phyloP scores from a whole-genome alignment of 495 filamentous ascomycete genomes.

The Tuber borchii region DNA sequence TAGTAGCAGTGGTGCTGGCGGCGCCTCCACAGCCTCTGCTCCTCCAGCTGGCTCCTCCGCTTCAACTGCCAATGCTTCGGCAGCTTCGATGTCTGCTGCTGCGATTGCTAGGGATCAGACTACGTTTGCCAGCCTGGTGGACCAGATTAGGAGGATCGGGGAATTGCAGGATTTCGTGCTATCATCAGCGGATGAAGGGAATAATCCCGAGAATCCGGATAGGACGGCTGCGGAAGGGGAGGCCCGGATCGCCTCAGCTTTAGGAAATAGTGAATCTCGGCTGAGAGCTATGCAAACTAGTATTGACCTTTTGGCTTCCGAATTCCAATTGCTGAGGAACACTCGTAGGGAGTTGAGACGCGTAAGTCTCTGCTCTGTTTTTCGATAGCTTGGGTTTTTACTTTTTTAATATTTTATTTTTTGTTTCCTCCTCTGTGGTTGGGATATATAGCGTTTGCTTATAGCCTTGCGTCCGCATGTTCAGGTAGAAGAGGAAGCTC shows the following conservation, averaged over 20 bases:
- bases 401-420: constrained; percentile 9
- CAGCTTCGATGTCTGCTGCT: constrained; percentile 1
- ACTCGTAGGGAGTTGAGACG: constrained; percentile 32
- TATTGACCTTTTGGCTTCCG: constrained; percentile 36
- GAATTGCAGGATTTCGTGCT: constrained; percentile 39
- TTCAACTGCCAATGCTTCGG: neutral
- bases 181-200: constrained; percentile 13
- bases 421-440: neutral
- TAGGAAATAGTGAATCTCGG: constrained; percentile 32
- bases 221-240: constrained; percentile 12
- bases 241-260: constrained; percentile 20
- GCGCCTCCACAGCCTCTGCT: constrained; percentile 7
- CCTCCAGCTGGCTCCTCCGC: neutral
- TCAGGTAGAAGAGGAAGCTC: constrained; percentile 31
- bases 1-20: neutral
- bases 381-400: neutral
- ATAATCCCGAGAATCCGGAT: constrained; percentile 6
- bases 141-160: constrained; percentile 38
- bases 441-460: constrained; percentile 1
- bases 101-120: constrained; percentile 16
- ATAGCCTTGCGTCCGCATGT: neutral
- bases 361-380: constrained; percentile 11
- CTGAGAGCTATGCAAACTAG: constrained; percentile 38
- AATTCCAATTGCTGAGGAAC: constrained; percentile 35
- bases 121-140: constrained; percentile 37